Conservation (phyloP, 768 basidiomycete genomes). For the Gyrodon lividus region DNA sequence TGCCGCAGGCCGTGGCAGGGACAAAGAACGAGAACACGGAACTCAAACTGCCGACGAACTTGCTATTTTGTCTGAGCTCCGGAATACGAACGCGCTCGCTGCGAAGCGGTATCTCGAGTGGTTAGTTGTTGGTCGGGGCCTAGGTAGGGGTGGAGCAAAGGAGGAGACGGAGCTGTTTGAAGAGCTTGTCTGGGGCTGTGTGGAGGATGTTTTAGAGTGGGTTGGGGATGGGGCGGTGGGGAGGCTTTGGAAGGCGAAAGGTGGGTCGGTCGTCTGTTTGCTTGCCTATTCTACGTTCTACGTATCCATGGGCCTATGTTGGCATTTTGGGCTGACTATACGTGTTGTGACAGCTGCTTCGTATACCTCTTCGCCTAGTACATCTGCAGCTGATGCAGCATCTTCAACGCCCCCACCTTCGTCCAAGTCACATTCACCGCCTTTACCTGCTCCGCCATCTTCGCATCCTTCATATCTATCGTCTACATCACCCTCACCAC, state of each 20-base stretch:
- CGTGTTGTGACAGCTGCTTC: constrained; percentile 43
- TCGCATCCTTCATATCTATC: constrained; percentile 1
- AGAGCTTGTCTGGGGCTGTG: constrained; percentile 55
- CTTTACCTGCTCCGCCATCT: neutral
- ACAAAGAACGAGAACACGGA: constrained; percentile 26
- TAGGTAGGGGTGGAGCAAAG: constrained; percentile 19
- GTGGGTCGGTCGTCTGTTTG: constrained; percentile 30
- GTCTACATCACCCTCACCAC: constrained; percentile 5
- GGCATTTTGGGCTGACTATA: neutral
- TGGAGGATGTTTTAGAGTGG: constrained; percentile 50
- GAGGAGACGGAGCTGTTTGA: constrained; percentile 50
- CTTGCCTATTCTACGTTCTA: neutral
- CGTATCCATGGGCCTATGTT: neutral
- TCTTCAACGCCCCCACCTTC: constrained; percentile 11
- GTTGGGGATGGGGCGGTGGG: constrained; percentile 50
- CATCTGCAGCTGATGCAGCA: neutral
- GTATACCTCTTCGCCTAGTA: constrained; percentile 42
- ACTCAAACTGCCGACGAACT: constrained; percentile 24
- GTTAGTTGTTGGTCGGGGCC: constrained; percentile 65
- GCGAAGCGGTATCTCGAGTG: constrained; percentile 78
- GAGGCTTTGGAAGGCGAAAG: constrained; percentile 73
- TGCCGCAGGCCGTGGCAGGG: constrained; percentile 17
- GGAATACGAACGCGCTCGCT: constrained; percentile 35
- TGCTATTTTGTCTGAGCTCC: constrained; percentile 28
- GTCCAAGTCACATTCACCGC: constrained; percentile 6